Conservation (phyloP, 352 stramenopile genomes). For the Phytophthora megakarya region DNA sequence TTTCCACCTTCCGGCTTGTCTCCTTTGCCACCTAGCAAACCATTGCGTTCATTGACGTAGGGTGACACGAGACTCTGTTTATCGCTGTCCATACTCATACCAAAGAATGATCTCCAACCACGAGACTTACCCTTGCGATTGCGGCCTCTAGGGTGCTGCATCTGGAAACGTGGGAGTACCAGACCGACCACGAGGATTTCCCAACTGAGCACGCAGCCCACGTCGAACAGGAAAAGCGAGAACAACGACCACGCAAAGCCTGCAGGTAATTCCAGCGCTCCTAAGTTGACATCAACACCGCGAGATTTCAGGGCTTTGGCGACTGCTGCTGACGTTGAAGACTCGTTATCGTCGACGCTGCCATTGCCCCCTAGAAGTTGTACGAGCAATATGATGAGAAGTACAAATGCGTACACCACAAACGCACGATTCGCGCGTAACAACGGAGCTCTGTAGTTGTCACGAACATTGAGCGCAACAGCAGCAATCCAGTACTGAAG, state of each 20-base stretch:
- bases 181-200: conserved; percentile 65
- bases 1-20: conserved; percentile 22
- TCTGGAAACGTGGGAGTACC: conserved; percentile 55
- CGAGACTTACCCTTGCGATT: conserved; percentile 17
- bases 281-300: conserved; percentile 65
- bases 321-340: conserved; percentile 45
- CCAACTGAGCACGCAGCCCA: conserved; percentile 58
- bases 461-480: conserved; percentile 65
- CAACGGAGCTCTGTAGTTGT: conserved; percentile 65
- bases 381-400: conserved; percentile 62
- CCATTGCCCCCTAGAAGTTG: conserved; percentile 73
- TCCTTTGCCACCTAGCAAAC: conserved; percentile 37
- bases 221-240: conserved; percentile 71
- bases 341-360: conserved; percentile 55
- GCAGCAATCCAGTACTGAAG: conserved; percentile 80
- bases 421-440: conserved; percentile 59
- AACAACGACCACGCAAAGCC: conserved; percentile 68
- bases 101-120: conserved; percentile 30
- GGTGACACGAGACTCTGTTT: conserved; percentile 53
- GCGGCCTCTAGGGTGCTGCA: conserved; percentile 31
- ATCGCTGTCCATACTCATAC: conserved; percentile 17
- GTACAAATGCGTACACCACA: conserved; percentile 48
- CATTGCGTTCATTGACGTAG: conserved; percentile 57
- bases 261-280: conserved; percentile 52
- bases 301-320: conserved; percentile 29